Base-by-base conservation (phyloP, 192 early-diverging fungal genomes). In the Phycomyces nitens region DNA sequence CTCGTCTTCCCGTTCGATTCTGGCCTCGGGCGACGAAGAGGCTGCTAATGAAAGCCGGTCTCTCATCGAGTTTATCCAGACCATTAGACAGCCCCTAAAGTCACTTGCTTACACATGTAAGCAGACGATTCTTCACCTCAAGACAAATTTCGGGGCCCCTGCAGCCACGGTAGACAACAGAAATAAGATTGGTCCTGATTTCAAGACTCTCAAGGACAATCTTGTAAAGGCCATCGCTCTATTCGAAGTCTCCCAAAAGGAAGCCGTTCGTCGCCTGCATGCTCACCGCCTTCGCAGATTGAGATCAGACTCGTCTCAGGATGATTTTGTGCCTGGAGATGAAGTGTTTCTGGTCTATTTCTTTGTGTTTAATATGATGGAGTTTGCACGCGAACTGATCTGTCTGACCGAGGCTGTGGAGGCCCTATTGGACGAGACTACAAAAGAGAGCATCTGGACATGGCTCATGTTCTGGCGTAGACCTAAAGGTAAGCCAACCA, bases 291-390 rank as follows among this genome's bases (percentile, higher is more conserved):
- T 66, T 21, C 62, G 62, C 4, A 14, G 18, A 18, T 47, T 47
- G 44, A 60, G 51, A 9, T 67, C 76, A 27, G 40, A 39, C 14
- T 14, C 20, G 6, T 10, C 18, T 6, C 65, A 5, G 29, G 57
- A 26, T 12, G 20, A 57, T 8, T 11, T 66, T 70, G 44, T 39
- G 5, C 58, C 62, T 16, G 83, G 86, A n/a, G 89, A 91, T 70
- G 84, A 89, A 69, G 82, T 93, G 21, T 90, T 92, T 54, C 68
- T 87, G 56, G 85, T 89, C 23, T 87, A 88, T 64, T 94, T 90
- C 63, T 92, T 92, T 69, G 86, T 89, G 24, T 92, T 91, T 49
- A 85, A 88, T 24, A 75, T 90, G 60, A 82, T 85, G 69, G 89
- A 92, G 66, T 88, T 92, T 58, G 86, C 79, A 11, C 84, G 78